Evolutionary conservation across 2,329 filamentous ascomycete genomes (phyloP).

Genomic region (Elsinoe batatas): DNA sequence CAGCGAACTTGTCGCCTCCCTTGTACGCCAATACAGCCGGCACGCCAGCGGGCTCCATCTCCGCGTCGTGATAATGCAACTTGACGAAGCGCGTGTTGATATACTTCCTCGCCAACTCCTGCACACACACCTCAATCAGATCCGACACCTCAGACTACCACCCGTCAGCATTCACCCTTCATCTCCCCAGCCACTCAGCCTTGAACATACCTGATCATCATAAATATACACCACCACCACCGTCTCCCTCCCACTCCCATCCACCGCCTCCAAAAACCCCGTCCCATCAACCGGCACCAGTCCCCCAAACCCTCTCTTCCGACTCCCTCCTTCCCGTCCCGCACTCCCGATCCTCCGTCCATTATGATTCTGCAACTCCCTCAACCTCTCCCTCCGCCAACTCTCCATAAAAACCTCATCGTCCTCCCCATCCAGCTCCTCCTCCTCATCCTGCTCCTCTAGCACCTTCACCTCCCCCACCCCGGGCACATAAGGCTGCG

Average conservation of each 20-base stretch:
- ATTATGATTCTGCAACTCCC: constrained; percentile 51
- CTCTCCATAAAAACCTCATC: constrained; percentile 73
- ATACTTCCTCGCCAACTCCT: constrained; percentile 62
- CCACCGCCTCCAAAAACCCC: constrained; percentile 92
- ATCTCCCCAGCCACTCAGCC: background rate
- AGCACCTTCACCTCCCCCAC: constrained; percentile 17
- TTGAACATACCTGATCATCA: constrained; percentile 66
- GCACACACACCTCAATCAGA: constrained; percentile 68
- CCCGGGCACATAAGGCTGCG: constrained; percentile 12
- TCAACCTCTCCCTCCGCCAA: constrained; percentile 73
- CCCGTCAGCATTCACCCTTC: constrained; percentile 15
- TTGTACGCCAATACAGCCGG: constrained; percentile 84
- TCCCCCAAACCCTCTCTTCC: constrained; percentile 57
- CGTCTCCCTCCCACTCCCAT: constrained; percentile 72
- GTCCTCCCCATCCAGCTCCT: constrained; percentile 48
- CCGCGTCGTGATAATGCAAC: constrained; percentile 81
- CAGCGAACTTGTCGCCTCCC: constrained; percentile 82
- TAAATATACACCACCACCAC: constrained; percentile 90
- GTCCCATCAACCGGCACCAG: constrained; percentile 78
- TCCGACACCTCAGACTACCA: constrained; percentile 65
- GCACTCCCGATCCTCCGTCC: background rate
- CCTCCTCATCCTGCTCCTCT: constrained; percentile 38
- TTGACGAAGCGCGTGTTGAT: constrained; percentile 76
- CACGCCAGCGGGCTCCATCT: constrained; percentile 82
- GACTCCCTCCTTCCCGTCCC: constrained; percentile 1